A percentile compares a stretch with the other conserved stretches of the same genome.
These are phyloP conservation scores for Globisporangium viniferum DNA, from an alignment of 352 stramenopile species.

Conservation along the genomic window DNA sequence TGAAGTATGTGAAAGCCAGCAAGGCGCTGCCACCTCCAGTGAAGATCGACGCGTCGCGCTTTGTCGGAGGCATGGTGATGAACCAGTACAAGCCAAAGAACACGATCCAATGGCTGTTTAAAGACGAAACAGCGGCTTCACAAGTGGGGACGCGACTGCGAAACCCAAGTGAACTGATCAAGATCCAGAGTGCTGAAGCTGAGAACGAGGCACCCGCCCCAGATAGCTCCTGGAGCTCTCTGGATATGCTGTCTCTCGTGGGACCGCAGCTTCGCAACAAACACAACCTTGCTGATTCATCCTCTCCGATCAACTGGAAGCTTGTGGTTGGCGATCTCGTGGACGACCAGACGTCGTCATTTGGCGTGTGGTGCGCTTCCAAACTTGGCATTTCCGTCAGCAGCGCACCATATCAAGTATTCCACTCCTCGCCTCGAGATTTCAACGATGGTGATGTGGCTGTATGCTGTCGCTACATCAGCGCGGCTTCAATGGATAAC, in stretches of 20 bases:
- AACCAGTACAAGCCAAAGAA: slow-evolving; percentile 41
- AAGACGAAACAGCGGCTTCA: slow-evolving; percentile 7
- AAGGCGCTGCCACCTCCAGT: slow-evolving; percentile 38
- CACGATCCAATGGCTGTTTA: slow-evolving; percentile 48
- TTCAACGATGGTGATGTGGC: slow-evolving; percentile 19
- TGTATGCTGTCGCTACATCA: slow-evolving; percentile 64
- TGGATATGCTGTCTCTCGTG: slow-evolving; percentile 39
- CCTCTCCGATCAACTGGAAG: slow-evolving; percentile 50
- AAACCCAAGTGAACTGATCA: slow-evolving; percentile 18
- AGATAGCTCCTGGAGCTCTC: not conserved
- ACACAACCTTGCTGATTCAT: slow-evolving; percentile 15
- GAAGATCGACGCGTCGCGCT: slow-evolving; percentile 29
- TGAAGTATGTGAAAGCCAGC: slow-evolving; percentile 53
- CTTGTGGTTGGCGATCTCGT: slow-evolving; percentile 71
- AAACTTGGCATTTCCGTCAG: slow-evolving; percentile 32
- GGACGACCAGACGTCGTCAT: slow-evolving; percentile 47
- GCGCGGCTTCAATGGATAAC: slow-evolving; percentile 24
- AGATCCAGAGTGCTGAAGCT: slow-evolving; percentile 1
- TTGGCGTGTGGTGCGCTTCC: slow-evolving; percentile 72
- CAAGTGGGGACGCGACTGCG: slow-evolving; percentile 23
- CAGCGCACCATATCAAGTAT: slow-evolving; percentile 19
- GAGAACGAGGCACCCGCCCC: not conserved
- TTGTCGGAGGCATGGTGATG: slow-evolving; percentile 18
- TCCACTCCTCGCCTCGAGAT: slow-evolving; percentile 6
- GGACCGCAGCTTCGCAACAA: slow-evolving; percentile 20